Evolutionary conservation across 306 rosid species (phyloP), one percentile per base, ranked within the genome.

Genomic region (Dryas octopetala): DNA sequence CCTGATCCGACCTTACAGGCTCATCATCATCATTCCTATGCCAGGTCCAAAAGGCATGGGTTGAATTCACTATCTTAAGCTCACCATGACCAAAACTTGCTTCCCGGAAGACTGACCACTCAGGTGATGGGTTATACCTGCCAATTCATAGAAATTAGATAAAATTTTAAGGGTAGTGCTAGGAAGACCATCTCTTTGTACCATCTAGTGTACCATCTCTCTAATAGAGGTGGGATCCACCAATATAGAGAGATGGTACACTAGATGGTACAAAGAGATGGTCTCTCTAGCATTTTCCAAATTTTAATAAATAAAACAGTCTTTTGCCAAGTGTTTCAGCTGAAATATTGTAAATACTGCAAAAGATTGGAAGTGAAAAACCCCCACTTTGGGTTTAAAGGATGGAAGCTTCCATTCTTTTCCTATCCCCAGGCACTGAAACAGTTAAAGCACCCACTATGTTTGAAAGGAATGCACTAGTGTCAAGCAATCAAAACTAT

Each of bases 1-100:
- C 73, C 66, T 93, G 85, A 85, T 93, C 98, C 19, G 98, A 91
- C 78, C 82, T 86, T 28, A 93, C 96, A 0, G 97, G 90, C 81
- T 93, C 96, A 2, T 93, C 98, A 1, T 93, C 90, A 15, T 93
- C 98, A 66, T 93, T 93, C 80, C 98, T 84, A 85, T 93, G 98
- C 97, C 98, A 93, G 82, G 90, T 89, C 99, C 98, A 93, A 54
- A 89, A 85, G 47, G 96, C 90, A 81, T 89, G 97, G 17, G 96
- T 81, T 4, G 97, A 81, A 78, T 90, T 94, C 64, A 86, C 86
- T 60, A 91, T 64, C 78, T 81, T 87, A 9, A 93, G 91, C 85
- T 93, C 97, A 5, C 98, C 98, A 0, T 93, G 98, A 62, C 98
- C 97, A 5, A 93, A 93, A 79, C 98, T 93, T 67, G 96, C 97